phyloP scores from a whole-genome alignment of 805 yeast genomes.

The Pichia occidentalis region DNA sequence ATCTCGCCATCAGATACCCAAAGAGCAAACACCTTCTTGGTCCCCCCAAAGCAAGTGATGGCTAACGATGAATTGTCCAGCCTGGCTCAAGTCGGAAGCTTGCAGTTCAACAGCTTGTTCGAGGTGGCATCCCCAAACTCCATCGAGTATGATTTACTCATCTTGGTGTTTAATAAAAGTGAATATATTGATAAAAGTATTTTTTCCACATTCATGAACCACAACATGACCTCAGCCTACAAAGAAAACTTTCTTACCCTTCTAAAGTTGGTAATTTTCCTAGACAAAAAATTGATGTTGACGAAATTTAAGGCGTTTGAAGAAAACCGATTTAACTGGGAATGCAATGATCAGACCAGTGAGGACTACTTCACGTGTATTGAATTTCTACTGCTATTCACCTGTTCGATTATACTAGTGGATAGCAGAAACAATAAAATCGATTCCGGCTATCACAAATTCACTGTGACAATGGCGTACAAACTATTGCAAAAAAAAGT shows the following conservation, averaged over 20 bases:
- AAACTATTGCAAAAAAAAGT: slow-evolving; percentile 28
- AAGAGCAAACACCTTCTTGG: too few species aligned
- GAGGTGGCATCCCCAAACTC: not conserved
- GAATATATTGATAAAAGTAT: slow-evolving; percentile 8
- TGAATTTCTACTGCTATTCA: slow-evolving; percentile 46
- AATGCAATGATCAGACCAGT: slow-evolving; percentile 6
- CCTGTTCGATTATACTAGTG: slow-evolving; percentile 42
- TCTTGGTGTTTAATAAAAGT: slow-evolving; percentile 4
- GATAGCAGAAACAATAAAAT: slow-evolving; percentile 35
- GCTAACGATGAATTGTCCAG: too few species aligned
- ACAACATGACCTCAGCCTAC: not conserved
- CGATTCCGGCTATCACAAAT: slow-evolving; percentile 36
- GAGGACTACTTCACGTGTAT: slow-evolving; percentile 31
- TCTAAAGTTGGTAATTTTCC: slow-evolving; percentile 4
- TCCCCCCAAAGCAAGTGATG: too few species aligned
- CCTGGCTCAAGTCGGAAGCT: not conserved
- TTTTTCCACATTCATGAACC: not conserved
- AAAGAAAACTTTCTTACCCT: not conserved
- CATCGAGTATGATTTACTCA: slow-evolving; percentile 4
- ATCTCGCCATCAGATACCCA: too few species aligned
- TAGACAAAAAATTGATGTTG: slow-evolving; percentile 3
- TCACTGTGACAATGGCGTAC: slow-evolving; percentile 44
- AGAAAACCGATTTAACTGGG: slow-evolving; percentile 17
- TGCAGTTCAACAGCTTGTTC: not conserved
- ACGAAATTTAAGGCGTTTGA: slow-evolving; percentile 26